Evolutionary conservation across 2,329 filamentous ascomycete species (phyloP).

Genomic region (Phialophora expanda): DNA sequence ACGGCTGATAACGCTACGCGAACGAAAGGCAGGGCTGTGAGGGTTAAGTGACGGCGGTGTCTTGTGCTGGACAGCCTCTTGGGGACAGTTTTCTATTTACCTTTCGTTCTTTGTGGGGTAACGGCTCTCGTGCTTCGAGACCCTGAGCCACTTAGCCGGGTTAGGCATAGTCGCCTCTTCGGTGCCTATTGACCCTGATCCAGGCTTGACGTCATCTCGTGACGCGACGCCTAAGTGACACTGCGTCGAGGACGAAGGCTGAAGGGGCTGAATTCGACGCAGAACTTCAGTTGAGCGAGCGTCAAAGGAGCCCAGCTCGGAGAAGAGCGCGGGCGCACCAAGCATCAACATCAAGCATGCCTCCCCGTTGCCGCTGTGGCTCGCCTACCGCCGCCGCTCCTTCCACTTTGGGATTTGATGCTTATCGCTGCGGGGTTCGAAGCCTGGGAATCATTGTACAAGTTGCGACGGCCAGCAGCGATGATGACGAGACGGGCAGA

Average conservation of each 20-base stretch:
- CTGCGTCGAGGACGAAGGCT: background rate
- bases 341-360: background rate
- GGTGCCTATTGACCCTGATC: background rate
- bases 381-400: slow-evolving; percentile 13
- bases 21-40: background rate
- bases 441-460: background rate
- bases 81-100: slow-evolving; percentile 20
- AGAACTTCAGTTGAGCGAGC: background rate
- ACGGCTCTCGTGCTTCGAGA: slow-evolving; percentile 6
- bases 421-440: slow-evolving; percentile 20
- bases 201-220: background rate
- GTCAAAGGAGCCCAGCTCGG: background rate
- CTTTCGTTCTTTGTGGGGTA: slow-evolving; percentile 21
- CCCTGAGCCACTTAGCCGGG: background rate
- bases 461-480: background rate
- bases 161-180: background rate
- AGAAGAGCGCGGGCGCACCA: slow-evolving; percentile 2
- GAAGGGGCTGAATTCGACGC: background rate
- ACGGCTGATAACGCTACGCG: slow-evolving; percentile 26
- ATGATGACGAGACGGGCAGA: background rate
- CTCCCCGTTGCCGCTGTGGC: background rate
- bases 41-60: background rate
- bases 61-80: slow-evolving; percentile 8
- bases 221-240: too few species aligned
- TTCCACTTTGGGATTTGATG: slow-evolving; percentile 20